These are phyloP conservation scores for Aspergillus uvarum DNA, from an alignment of 2,329 filamentous ascomycete species.

Conservation along the genomic window DNA sequence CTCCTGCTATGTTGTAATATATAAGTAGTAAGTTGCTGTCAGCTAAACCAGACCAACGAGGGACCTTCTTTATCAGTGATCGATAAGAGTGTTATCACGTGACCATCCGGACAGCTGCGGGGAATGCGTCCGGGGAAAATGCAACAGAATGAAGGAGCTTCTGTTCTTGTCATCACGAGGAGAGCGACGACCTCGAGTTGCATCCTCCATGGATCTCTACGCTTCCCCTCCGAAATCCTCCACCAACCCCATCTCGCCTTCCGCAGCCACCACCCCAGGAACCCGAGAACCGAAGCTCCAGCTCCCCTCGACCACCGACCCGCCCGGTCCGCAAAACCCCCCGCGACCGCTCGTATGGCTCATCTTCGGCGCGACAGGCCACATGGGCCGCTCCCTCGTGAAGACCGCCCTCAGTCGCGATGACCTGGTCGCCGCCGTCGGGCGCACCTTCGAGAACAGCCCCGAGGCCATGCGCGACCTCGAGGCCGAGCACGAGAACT, in stretches of 20 bases:
- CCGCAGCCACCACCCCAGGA: slow-evolving; percentile 10
- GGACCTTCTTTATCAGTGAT: too few relatives aligned
- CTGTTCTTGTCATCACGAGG: neutral
- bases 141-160: neutral
- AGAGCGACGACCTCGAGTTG: neutral
- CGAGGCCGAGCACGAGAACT: slow-evolving; percentile 60
- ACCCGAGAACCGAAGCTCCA: slow-evolving; percentile 50
- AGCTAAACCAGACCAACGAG: too few relatives aligned
- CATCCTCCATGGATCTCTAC: neutral
- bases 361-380: slow-evolving; percentile 93
- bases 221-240: neutral
- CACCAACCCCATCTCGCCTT: slow-evolving; percentile 11
- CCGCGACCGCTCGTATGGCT: slow-evolving; percentile 83
- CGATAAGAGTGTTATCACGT: neutral
- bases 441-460: slow-evolving; percentile 75
- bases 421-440: slow-evolving; percentile 83
- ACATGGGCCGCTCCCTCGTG: slow-evolving; percentile 89
- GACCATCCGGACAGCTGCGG: neutral
- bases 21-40: too few relatives aligned
- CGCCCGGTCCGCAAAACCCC: slow-evolving; percentile 69
- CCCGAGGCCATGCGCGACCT: slow-evolving; percentile 70
- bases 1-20: too few relatives aligned
- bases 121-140: neutral
- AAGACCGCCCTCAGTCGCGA: slow-evolving; percentile 76
- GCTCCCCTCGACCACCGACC: slow-evolving; percentile 82